A percentile compares a stretch with the other conserved stretches of the same genome.
Evolutionary conservation across 495 filamentous ascomycete species (phyloP).

Genomic region (Neurospora sp.): DNA sequence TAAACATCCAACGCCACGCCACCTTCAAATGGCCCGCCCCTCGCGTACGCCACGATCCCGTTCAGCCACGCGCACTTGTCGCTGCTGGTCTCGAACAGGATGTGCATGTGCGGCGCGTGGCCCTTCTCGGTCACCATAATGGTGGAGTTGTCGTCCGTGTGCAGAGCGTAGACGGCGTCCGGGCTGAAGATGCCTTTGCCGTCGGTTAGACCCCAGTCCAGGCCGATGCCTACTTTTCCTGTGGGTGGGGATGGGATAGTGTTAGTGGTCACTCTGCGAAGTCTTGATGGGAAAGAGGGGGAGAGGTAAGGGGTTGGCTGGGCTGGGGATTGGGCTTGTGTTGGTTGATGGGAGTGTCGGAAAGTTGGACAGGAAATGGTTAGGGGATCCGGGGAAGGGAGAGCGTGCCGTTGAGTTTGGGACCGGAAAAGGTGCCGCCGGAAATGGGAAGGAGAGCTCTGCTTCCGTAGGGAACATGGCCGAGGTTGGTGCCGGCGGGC

Average conservation of each 20-base stretch:
- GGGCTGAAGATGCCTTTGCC: slow-evolving; percentile 12
- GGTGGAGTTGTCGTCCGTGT: slow-evolving; percentile 9
- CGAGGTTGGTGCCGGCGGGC: slow-evolving; percentile 8
- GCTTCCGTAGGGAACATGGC: slow-evolving; percentile 9
- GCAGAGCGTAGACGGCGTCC: slow-evolving; percentile 11
- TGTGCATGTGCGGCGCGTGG: not conserved
- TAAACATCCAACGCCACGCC: slow-evolving; percentile 11
- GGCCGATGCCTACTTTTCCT: slow-evolving; percentile 6
- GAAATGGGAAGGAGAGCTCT: slow-evolving; percentile 12
- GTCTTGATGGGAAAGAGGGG: too few relatives aligned
- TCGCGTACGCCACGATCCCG: slow-evolving; percentile 3
- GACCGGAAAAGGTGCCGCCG: slow-evolving; percentile 13
- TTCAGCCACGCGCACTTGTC: slow-evolving; percentile 12
- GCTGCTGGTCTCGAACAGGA: slow-evolving; percentile 13
- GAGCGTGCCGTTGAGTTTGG: slow-evolving; percentile 3
- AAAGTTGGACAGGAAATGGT: too few relatives aligned
- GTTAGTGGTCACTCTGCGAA: too few relatives aligned
- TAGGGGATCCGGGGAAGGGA: too few relatives aligned
- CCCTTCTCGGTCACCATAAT: slow-evolving; percentile 12
- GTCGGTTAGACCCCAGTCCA: slow-evolving; percentile 15
- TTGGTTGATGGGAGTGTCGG: too few relatives aligned
- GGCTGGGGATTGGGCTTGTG: too few relatives aligned
- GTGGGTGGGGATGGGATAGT: too few relatives aligned
- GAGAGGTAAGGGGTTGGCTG: too few relatives aligned
- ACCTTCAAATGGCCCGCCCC: slow-evolving; percentile 1